Percentiles rank a stretch among this genome's conserved stretches.
phyloP scores from a whole-genome alignment of 2,329 filamentous ascomycete species.

The Trichoderma endophyticum region DNA sequence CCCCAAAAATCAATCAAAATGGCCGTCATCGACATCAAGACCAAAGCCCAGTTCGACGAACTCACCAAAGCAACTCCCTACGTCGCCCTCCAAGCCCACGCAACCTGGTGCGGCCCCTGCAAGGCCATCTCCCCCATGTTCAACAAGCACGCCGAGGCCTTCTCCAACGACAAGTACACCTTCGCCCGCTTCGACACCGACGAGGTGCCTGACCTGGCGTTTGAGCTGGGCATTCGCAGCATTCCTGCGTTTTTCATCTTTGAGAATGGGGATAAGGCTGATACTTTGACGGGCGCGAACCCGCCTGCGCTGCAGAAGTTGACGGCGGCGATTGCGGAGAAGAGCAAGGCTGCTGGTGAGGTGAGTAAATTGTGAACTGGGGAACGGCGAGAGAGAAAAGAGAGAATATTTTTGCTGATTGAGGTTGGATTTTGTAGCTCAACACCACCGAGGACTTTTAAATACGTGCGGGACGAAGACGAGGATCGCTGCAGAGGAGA shows the following conservation, averaged over 20 bases:
- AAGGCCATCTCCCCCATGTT: constrained; percentile 57
- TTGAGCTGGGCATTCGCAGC: constrained; percentile 48
- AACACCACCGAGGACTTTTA: neutral
- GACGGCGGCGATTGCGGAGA: constrained; percentile 26
- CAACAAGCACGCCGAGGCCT: constrained; percentile 42
- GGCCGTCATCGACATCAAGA: constrained; percentile 37
- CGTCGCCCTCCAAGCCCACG: constrained; percentile 57
- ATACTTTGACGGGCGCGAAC: constrained; percentile 42
- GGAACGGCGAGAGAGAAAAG: neutral
- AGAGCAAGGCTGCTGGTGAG: constrained; percentile 22
- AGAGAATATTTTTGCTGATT: neutral
- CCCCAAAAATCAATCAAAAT: constrained; percentile 14
- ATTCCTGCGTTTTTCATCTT: constrained; percentile 62
- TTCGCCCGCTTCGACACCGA: constrained; percentile 62
- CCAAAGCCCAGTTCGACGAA: constrained; percentile 45
- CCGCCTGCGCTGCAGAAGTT: constrained; percentile 33
- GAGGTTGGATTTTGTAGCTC: neutral
- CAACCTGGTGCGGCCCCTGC: constrained; percentile 61
- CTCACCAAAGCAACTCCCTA: constrained; percentile 47
- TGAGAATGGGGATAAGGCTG: constrained; percentile 48
- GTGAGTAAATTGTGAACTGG: neutral
- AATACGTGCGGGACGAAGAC: neutral
- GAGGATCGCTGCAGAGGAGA: neutral
- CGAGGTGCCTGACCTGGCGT: constrained; percentile 47
- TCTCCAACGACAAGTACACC: constrained; percentile 40